A percentile compares a stretch with the other conserved stretches of the same genome.
Evolutionary conservation across 371 early-diverging fungal species (phyloP).

Genomic region (Coelomomyces lativittatus): DNA sequence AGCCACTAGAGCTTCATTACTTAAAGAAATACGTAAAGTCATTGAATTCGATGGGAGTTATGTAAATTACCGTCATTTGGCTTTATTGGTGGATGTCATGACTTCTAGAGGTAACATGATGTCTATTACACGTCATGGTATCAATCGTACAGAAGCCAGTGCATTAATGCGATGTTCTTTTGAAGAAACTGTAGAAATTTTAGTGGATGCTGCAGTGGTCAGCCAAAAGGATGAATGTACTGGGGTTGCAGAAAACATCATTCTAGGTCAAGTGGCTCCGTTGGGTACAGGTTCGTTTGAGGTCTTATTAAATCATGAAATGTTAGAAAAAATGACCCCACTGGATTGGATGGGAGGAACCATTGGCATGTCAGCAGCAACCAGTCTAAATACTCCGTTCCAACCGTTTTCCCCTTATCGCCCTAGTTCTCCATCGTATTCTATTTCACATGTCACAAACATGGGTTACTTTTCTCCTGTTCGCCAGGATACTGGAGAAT

Average conservation of each 20-base stretch:
- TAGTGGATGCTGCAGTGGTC: constrained; percentile 88
- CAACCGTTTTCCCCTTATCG: neutral
- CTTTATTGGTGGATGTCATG: constrained; percentile 95
- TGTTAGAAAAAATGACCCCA: constrained; percentile 29
- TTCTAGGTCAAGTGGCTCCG: constrained; percentile 96
- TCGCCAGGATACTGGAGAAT: neutral
- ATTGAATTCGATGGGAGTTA: constrained; percentile 97
- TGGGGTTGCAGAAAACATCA: constrained; percentile 95
- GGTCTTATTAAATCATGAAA: constrained; percentile 75
- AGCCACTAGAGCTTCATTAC: constrained; percentile 77
- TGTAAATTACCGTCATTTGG: constrained; percentile 96
- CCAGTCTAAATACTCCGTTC: neutral
- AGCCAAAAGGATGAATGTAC: constrained; percentile 86
- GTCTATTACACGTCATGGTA: constrained; percentile 98
- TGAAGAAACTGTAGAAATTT: constrained; percentile 98
- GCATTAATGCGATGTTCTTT: constrained; percentile 96
- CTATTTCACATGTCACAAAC: neutral
- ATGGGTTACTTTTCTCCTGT: constrained; percentile 10
- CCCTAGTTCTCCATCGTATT: neutral
- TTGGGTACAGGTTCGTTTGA: constrained; percentile 95
- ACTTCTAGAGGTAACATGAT: constrained; percentile 82
- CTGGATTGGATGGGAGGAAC: neutral
- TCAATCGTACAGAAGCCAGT: constrained; percentile 91
- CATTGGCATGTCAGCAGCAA: constrained; percentile 1
- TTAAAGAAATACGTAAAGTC: constrained; percentile 85